phyloP scores from a whole-genome alignment of 495 filamentous ascomycete species.

The Podospora conica region DNA sequence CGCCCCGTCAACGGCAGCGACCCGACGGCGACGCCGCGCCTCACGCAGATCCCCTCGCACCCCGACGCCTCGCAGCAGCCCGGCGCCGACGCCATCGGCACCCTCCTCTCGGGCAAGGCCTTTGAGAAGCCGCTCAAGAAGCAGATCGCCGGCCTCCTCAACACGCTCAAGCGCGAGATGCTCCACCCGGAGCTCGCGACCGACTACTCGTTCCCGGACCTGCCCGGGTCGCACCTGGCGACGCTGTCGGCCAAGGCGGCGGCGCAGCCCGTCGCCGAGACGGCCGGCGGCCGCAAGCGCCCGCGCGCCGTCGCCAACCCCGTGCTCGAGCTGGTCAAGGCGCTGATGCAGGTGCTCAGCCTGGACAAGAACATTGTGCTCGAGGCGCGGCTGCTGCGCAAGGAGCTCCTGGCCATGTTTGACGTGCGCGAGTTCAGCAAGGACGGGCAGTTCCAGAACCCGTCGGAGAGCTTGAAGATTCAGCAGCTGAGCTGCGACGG shows the following conservation, averaged over 20 bases:
- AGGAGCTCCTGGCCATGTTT: conserved; percentile 82
- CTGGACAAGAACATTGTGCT: conserved; percentile 82
- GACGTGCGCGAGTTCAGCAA: conserved; percentile 90
- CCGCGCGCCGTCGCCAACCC: conserved; percentile 56
- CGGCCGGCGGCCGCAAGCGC: conserved; percentile 2
- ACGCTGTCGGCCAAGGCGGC: conserved; percentile 8
- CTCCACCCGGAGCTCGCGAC: conserved; percentile 79
- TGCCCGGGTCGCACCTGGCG: conserved; percentile 66
- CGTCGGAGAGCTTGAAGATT: conserved; percentile 66
- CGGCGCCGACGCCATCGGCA: conserved; percentile 51
- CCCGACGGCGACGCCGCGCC: conserved; percentile 56
- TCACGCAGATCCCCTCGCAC: conserved; percentile 66
- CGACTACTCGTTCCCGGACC: conserved; percentile 81
- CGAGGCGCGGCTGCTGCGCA: conserved; percentile 78
- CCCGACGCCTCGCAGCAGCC: conserved; percentile 43
- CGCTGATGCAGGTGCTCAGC: conserved; percentile 81
- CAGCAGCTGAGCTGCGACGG: conserved; percentile 74
- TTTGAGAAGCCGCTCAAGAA: conserved; percentile 90
- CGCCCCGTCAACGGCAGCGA: conserved; percentile 47
- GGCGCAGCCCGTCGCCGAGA: background rate
- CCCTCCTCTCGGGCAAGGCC: conserved; percentile 60
- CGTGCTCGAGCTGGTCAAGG: conserved; percentile 82
- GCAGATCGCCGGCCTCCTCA: conserved; percentile 69
- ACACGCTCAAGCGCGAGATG: conserved; percentile 78
- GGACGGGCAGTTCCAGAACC: conserved; percentile 82